Percentiles rank a stretch among this genome's conserved stretches.
phyloP scores from a whole-genome alignment of 1,139 yeast species.

The Scheffersomyces illinoinensis region DNA sequence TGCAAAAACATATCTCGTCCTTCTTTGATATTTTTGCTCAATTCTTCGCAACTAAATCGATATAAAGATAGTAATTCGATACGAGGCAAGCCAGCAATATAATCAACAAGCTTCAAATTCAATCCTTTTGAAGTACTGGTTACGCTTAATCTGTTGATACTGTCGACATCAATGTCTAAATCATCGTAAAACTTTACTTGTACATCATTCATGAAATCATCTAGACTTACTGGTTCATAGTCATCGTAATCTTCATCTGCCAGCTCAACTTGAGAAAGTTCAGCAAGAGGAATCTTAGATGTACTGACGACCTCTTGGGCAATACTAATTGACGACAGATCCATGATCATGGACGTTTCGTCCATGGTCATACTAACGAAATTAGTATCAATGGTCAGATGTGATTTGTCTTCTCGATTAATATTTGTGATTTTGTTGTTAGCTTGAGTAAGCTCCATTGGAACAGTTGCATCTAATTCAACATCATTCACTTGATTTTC shows the following conservation, averaged over 20 bases:
- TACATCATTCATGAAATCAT: slow-evolving; percentile 46
- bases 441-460: slow-evolving; percentile 4
- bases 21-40: slow-evolving; percentile 50
- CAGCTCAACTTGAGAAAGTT: slow-evolving; percentile 14
- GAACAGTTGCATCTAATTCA: background rate
- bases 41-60: slow-evolving; percentile 54
- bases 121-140: slow-evolving; percentile 15
- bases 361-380: background rate
- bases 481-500: slow-evolving; percentile 3
- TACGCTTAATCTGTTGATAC: slow-evolving; percentile 25
- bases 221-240: slow-evolving; percentile 36
- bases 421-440: background rate
- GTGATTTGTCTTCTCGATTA: background rate
- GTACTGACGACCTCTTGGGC: slow-evolving; percentile 13
- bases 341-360: slow-evolving; percentile 1
- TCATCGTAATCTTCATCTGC: slow-evolving; percentile 16
- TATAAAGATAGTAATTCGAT: slow-evolving; percentile 39
- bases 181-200: slow-evolving; percentile 56
- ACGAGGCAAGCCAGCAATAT: slow-evolving; percentile 35
- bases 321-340: background rate
- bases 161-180: slow-evolving; percentile 38
- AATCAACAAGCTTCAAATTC: slow-evolving; percentile 24
- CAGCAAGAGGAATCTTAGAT: slow-evolving; percentile 33
- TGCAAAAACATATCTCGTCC: slow-evolving; percentile 47
- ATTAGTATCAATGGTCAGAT: background rate